phyloP scores from a whole-genome alignment of 495 filamentous ascomycete species.

The Penicillium malachiteum region DNA sequence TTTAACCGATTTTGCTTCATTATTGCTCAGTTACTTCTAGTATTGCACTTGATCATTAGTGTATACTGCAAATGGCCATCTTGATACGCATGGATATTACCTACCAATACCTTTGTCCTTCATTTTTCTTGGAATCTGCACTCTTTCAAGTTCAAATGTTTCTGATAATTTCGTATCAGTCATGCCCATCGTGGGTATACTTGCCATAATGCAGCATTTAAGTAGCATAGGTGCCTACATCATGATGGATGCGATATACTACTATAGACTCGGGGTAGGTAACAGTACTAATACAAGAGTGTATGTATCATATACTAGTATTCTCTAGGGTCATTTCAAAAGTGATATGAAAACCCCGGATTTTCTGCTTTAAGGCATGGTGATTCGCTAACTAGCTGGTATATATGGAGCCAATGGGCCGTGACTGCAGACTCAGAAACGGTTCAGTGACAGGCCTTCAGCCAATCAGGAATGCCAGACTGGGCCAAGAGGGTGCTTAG shows the following conservation, averaged over 20 bases:
- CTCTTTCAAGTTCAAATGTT: too few relatives aligned
- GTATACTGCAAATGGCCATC: conserved; percentile 11
- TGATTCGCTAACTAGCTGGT: neutral
- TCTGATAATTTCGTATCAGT: too few relatives aligned
- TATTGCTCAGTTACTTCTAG: neutral
- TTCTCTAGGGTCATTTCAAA: neutral
- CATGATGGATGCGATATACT: too few relatives aligned
- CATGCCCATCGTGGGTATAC: too few relatives aligned
- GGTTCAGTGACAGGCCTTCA: neutral
- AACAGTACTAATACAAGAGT: too few relatives aligned
- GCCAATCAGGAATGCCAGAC: conserved; percentile 2
- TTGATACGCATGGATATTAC: conserved; percentile 13
- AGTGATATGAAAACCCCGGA: neutral
- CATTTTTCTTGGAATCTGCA: conserved; percentile 10
- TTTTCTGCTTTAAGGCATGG: conserved; percentile 1
- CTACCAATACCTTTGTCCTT: conserved; percentile 10
- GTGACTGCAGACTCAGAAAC: conserved; percentile 9
- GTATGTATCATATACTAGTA: too few relatives aligned
- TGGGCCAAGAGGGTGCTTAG: neutral
- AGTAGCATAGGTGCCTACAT: too few relatives aligned
- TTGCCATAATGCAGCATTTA: too few relatives aligned
- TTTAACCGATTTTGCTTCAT: neutral
- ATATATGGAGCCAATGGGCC: conserved; percentile 8
- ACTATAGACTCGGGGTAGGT: too few relatives aligned
- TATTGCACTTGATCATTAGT: conserved; percentile 9